phyloP scores from a whole-genome alignment of 2,329 filamentous ascomycete species.

The Aspergillus clavatus region DNA sequence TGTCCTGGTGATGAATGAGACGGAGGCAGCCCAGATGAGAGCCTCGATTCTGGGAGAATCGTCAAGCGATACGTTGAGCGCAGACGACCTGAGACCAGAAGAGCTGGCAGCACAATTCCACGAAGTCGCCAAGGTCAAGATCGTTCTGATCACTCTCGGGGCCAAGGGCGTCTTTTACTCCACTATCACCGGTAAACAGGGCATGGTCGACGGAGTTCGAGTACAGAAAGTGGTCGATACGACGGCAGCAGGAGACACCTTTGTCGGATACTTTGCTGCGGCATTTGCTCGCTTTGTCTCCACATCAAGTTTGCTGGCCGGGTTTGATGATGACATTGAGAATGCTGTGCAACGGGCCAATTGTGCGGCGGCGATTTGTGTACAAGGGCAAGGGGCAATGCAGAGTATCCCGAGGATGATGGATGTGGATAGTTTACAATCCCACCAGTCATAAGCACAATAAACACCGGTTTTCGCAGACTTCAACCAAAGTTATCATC shows the following conservation, averaged over 20 bases:
- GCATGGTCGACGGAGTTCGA: not conserved
- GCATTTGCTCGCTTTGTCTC: not conserved
- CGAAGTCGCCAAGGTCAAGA: not conserved
- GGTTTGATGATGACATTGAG: not conserved
- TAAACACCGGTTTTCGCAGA: not conserved
- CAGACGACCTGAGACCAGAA: not conserved
- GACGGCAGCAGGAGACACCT: not conserved
- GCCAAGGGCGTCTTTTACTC: not conserved
- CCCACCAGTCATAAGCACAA: not conserved
- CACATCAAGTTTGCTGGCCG: not conserved
- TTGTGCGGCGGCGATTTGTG: not conserved
- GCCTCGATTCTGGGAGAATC: not conserved
- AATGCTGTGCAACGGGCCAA: not conserved
- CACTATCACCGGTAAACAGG: not conserved
- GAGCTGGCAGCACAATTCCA: not conserved
- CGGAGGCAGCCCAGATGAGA: not conserved
- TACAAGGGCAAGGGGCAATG: not conserved
- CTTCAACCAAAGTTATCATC: conserved; percentile 13
- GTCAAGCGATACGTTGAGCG: not conserved
- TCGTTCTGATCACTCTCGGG: not conserved
- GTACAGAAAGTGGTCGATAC: not conserved
- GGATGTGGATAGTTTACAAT: not conserved
- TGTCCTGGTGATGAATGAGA: conserved; percentile 4
- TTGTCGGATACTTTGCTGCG: not conserved
- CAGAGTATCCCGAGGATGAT: not conserved